These are phyloP conservation scores for Aphanomyces astaci DNA, from an alignment of 352 stramenopile genomes.

Conservation along the genomic window DNA sequence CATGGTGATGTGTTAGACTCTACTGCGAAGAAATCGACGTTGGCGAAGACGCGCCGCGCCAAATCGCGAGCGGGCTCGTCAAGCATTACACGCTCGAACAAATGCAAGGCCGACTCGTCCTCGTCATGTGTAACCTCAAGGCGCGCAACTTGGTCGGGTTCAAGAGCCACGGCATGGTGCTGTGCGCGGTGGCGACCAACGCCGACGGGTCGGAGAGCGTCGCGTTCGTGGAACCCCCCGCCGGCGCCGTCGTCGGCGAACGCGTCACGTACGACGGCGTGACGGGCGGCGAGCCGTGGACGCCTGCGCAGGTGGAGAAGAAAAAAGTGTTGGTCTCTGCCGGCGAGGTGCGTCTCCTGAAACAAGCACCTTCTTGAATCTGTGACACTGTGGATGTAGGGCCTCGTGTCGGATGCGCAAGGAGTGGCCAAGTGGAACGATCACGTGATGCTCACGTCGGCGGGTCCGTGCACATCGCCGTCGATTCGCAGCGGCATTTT, in stretches of 20 bases:
- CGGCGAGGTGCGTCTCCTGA: constrained; percentile 29
- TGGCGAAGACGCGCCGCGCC: constrained; percentile 72
- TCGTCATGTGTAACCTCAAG: constrained; percentile 90
- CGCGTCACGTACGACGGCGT: constrained; percentile 64
- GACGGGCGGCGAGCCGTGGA: constrained; percentile 50
- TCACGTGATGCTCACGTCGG: constrained; percentile 64
- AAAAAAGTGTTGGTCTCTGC: constrained; percentile 80
- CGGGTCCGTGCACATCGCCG: constrained; percentile 59
- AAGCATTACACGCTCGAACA: constrained; percentile 81
- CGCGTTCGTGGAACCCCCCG: constrained; percentile 75
- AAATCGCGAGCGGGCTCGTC: constrained; percentile 83
- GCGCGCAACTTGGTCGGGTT: constrained; percentile 84
- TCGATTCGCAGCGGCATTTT: constrained; percentile 62
- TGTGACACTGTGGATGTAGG: no score
- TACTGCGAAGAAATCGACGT: constrained; percentile 91
- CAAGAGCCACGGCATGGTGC: constrained; percentile 88
- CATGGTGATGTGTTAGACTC: constrained; percentile 43
- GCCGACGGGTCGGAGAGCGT: constrained; percentile 74
- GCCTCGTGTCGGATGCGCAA: constrained; percentile 73
- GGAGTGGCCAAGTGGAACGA: constrained; percentile 81
- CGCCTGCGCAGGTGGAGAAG: constrained; percentile 81
- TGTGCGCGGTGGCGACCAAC: constrained; percentile 66
- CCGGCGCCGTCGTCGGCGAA: constrained; percentile 38
- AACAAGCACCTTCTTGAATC: neutral
- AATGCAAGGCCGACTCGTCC: constrained; percentile 74